These are phyloP conservation scores for Candida jianshihensis DNA, from an alignment of 805 yeast genomes.

Conservation along the genomic window DNA sequence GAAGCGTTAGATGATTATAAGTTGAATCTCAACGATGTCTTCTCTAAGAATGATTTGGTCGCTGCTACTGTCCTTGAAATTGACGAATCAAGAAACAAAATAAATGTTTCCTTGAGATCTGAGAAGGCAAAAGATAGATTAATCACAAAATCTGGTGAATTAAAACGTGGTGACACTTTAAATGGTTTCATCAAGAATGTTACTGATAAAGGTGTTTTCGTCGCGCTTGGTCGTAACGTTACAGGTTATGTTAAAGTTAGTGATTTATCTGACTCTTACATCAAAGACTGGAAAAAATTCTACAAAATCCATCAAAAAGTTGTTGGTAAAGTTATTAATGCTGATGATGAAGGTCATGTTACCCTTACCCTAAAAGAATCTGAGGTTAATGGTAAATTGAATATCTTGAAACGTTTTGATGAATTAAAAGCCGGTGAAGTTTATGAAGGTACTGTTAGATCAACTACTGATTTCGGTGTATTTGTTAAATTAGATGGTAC, in stretches of 20 bases:
- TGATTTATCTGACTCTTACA: constrained; percentile 72
- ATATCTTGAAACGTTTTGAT: constrained; percentile 50
- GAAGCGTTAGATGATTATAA: constrained; percentile 72
- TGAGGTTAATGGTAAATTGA: constrained; percentile 65
- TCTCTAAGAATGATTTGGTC: constrained; percentile 44
- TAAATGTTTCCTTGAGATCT: constrained; percentile 59
- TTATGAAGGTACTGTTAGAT: constrained; percentile 70
- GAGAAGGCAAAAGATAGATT: constrained; percentile 42
- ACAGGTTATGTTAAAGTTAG: constrained; percentile 76
- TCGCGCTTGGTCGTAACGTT: constrained; percentile 62
- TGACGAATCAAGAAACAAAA: constrained; percentile 36
- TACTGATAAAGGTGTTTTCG: constrained; percentile 70
- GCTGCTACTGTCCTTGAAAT: constrained; percentile 45
- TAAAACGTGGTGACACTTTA: constrained; percentile 65
- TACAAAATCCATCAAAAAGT: constrained; percentile 69
- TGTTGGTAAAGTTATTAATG: constrained; percentile 60
- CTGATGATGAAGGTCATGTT: constrained; percentile 56
- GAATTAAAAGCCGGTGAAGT: constrained; percentile 67
- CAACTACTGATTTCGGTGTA: constrained; percentile 84
- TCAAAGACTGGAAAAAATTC: constrained; percentile 83
- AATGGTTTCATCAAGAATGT: constrained; percentile 77
- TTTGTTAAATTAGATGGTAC: constrained; percentile 78
- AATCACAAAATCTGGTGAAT: constrained; percentile 42
- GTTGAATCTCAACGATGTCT: constrained; percentile 42
- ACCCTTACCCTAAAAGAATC: constrained; percentile 76